Evolutionary conservation across 176 grass and related monocot species (phyloP), one percentile per base, ranked within the genome.

Genomic region (Tillandsia fasciculata): DNA sequence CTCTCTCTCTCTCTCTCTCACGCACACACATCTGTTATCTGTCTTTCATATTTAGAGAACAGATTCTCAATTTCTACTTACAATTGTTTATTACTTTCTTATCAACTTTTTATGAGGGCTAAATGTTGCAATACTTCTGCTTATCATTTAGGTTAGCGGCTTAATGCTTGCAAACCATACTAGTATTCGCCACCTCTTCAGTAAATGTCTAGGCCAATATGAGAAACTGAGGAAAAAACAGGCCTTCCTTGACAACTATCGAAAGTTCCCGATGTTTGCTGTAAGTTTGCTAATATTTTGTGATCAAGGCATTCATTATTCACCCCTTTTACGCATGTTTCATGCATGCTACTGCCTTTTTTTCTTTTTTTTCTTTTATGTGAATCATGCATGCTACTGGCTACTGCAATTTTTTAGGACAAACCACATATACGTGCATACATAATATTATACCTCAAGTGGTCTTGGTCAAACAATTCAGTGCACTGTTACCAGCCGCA

Each of bases 101-200:
- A 9, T 10, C 10, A 9, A n/a, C 9, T 9, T 61, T 22, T 61
- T 23, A n/a, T 61, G 56, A 23, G 22, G 17, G 56, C 56, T 61
- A 15, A 58, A 9, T 61, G 56, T 61, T 10, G 68, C 26, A 72
- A 61, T 42, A 2, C 33, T 24, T 47, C 53, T 61, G 28, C 17
- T 29, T 20, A 11, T 75, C 48, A 53, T 79, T 24, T 72, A 96
- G 92, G 93, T 97, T 69, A 97, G 93, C 77, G 93, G 93, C 53
- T 65, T 97, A 66, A 97, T 97, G 93, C 76, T 97, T 68, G 93
- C 89, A 48, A 97, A 96, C 74, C 92, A 96, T 80, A 96, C 92
- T 56, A 96, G 92, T 61, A 96, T 96, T 58, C 86, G 88, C 9
- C 92, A 96, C 71, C 78, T 96, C 68, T 96, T 96, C 73, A 82